These are phyloP conservation scores for Trypanosoma conorhini DNA, from an alignment of 208 protist species.

Conservation along the genomic window DNA sequence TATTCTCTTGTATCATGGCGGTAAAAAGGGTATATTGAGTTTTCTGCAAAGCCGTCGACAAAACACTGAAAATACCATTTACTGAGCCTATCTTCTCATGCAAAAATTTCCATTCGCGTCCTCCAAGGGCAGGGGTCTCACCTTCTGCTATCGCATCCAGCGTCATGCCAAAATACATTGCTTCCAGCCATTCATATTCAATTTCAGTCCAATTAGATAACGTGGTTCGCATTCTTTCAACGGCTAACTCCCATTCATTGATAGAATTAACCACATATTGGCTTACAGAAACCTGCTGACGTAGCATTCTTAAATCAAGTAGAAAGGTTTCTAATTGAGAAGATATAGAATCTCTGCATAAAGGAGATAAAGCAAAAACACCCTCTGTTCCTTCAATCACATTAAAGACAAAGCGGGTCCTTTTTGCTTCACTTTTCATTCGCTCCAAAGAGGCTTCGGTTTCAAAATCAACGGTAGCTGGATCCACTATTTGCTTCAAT, in stretches of 20 bases:
- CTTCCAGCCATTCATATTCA: slow-evolving; percentile 48
- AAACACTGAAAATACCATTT: slow-evolving; percentile 29
- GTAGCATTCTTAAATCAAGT: slow-evolving; percentile 43
- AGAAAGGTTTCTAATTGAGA: slow-evolving; percentile 63
- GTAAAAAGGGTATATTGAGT: slow-evolving; percentile 90
- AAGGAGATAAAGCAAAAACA: slow-evolving; percentile 26
- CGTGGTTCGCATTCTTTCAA: slow-evolving; percentile 58
- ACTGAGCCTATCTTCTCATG: slow-evolving; percentile 26
- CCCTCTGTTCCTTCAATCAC: slow-evolving; percentile 18
- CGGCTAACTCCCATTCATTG: slow-evolving; percentile 70
- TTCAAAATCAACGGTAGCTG: slow-evolving; percentile 75
- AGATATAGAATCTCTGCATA: slow-evolving; percentile 36
- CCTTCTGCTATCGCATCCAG: slow-evolving; percentile 14
- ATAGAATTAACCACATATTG: slow-evolving; percentile 55
- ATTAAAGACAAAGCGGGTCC: slow-evolving; percentile 64
- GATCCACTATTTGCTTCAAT: slow-evolving; percentile 57
- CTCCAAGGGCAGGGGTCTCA: slow-evolving; percentile 4
- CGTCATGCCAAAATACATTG: slow-evolving; percentile 28
- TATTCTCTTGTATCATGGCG: slow-evolving; percentile 90
- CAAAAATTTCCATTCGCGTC: slow-evolving; percentile 35
- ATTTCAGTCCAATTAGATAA: slow-evolving; percentile 48
- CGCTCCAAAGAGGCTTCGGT: slow-evolving; percentile 75
- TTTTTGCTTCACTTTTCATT: slow-evolving; percentile 87
- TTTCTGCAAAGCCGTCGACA: slow-evolving; percentile 49
- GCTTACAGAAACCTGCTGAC: slow-evolving; percentile 51